phyloP scores from a whole-genome alignment of 1,284 basidiomycete species.

The Leccinum fuscescens region DNA sequence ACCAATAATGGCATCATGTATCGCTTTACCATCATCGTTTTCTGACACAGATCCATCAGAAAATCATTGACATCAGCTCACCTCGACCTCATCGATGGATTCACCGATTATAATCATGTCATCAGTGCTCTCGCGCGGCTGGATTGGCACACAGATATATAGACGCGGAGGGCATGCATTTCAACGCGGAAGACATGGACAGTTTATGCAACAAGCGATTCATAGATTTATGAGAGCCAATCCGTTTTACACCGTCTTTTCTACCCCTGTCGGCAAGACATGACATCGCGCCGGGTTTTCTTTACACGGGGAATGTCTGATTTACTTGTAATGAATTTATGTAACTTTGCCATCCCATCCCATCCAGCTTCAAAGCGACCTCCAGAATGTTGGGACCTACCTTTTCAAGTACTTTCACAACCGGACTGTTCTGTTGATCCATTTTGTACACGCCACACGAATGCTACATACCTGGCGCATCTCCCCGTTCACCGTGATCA shows the following conservation, averaged over 20 bases:
- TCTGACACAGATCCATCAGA: conserved; percentile 26
- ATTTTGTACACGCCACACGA: conserved; percentile 3
- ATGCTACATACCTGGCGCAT: conserved; percentile 2
- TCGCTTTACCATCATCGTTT: conserved; percentile 29
- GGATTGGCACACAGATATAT: conserved; percentile 15
- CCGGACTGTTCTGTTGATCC: background rate
- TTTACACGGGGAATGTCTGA: conserved; percentile 5
- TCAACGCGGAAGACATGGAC: conserved; percentile 19
- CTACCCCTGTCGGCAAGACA: conserved; percentile 14
- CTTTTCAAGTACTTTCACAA: background rate
- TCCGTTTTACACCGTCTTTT: conserved; percentile 18
- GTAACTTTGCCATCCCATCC: background rate
- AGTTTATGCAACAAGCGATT: conserved; percentile 14
- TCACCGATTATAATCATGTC: conserved; percentile 30
- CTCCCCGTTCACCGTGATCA: background rate
- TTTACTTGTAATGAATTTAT: conserved; percentile 15
- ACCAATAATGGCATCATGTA: conserved; percentile 21
- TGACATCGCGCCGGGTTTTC: conserved; percentile 5
- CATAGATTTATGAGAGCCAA: conserved; percentile 27
- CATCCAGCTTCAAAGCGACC: conserved; percentile 2
- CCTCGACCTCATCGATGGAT: conserved; percentile 36
- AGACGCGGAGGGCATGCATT: conserved; percentile 19
- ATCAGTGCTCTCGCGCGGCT: conserved; percentile 12
- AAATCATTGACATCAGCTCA: conserved; percentile 35
- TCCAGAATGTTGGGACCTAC: background rate